Base-by-base conservation (phyloP, 768 basidiomycete genomes). In the Trametes sanguinea region DNA sequence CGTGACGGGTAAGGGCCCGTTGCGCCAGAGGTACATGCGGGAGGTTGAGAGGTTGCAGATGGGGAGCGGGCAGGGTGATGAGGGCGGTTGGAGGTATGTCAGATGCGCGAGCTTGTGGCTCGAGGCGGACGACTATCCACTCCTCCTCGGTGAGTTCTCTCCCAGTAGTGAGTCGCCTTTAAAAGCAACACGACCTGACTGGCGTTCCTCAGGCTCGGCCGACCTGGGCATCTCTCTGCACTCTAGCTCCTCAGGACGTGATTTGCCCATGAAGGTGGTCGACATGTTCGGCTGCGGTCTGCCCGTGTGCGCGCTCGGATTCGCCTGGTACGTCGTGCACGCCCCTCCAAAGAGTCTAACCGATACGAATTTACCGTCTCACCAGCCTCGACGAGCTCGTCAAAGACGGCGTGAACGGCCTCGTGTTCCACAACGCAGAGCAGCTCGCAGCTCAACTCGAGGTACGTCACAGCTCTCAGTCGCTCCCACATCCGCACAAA, bases 231-330 rank as follows among this genome's bases (percentile, higher is more conserved):
- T 98, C 60, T 94, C 87, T 63, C 76, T 99, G 52, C 97, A 99
- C 76, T 85, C 86, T 5, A 95, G 93, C 73, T 94, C 93, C 0
- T 95, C 93, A 2, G 90, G 84, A 1, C 76, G 95, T 59, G 97
- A 99, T 75, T 78, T 99, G 57, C 97, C 97, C 2, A 99, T 99
- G 97, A 99, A 99, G 74, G 87, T 99, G 4, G 94, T 99, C 6
- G 97, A 99, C 73, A 98, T 98, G 96, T 98, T 98, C 76, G 97
- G 97, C 4, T 98, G 95, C 67, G 89, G 89, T 4, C 78, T 98
- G 58, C 96, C 96, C 0, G 97, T 98, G 7, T 90, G 95, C 63
- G 95, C 97, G 0, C 80, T 94, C 3, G 81, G 87, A 51, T 99
- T 96, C 70, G 76, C 80, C 44, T 96, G 93, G 95, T 95, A 63